Evolutionary conservation across 305 asterid species (phyloP).

Genomic region (Fraxinus floribunda): DNA sequence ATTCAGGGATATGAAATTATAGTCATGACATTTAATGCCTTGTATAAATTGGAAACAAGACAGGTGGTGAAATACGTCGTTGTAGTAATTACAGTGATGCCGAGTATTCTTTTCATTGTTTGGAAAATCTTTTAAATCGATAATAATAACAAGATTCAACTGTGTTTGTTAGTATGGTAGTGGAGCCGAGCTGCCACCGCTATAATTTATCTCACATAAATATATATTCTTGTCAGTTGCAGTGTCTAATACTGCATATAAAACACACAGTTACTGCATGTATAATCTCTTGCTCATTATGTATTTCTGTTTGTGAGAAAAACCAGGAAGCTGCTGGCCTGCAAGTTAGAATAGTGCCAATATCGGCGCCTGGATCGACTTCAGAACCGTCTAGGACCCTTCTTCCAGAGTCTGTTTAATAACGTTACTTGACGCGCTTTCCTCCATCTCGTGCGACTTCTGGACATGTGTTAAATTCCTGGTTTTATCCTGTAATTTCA

Average conservation of each 20-base stretch:
- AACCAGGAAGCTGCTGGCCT: conserved; percentile 51
- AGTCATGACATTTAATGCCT: background rate
- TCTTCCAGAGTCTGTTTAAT: conserved; percentile 29
- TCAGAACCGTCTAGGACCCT: conserved; percentile 26
- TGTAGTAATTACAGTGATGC: background rate
- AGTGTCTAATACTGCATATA: background rate
- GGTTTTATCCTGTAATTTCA: background rate
- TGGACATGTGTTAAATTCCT: background rate
- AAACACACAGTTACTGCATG: background rate
- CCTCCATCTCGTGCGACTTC: background rate
- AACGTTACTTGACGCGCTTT: background rate
- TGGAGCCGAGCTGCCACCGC: background rate
- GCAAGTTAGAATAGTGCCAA: conserved; percentile 43
- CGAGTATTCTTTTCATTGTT: background rate
- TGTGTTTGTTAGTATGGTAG: background rate
- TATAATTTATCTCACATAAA: background rate
- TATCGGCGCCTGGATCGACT: conserved; percentile 30
- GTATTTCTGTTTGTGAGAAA: background rate
- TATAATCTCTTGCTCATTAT: background rate
- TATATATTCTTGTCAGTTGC: background rate
- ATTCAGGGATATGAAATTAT: background rate
- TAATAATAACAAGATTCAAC: background rate
- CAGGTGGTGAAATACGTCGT: background rate
- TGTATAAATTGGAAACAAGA: background rate
- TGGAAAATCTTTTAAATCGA: background rate